Evolutionary conservation across 2,329 filamentous ascomycete genomes (phyloP).

Genomic region (Curvularia lunata): DNA sequence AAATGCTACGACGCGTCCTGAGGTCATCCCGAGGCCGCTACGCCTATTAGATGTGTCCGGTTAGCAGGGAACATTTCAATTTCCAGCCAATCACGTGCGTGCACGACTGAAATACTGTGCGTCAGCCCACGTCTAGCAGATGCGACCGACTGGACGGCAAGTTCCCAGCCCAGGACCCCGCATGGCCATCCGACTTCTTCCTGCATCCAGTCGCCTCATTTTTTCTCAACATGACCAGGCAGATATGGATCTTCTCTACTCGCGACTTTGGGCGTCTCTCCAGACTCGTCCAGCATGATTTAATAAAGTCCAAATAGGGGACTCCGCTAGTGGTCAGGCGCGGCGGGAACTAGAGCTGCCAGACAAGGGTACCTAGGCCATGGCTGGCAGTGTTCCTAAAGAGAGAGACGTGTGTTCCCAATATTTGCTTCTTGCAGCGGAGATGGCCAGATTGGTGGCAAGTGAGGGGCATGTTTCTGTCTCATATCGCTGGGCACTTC

Average conservation of each 20-base stretch:
- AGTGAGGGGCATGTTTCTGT: not conserved
- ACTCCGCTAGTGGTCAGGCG: constrained; percentile 19
- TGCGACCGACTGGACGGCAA: constrained; percentile 7
- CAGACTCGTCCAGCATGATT: constrained; percentile 6
- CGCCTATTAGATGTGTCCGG: constrained; percentile 3
- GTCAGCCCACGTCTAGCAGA: constrained; percentile 1
- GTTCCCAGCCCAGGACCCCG: not conserved
- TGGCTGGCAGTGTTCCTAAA: not conserved
- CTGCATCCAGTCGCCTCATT: not conserved
- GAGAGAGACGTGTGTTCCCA: not conserved
- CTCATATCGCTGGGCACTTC: not conserved
- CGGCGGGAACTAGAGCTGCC: constrained; percentile 23
- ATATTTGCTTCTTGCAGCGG: constrained; percentile 1
- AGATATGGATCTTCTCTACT: not conserved
- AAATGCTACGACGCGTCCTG: constrained; percentile 17
- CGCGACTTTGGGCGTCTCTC: not conserved
- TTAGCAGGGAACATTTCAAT: not conserved
- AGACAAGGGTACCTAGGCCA: constrained; percentile 4
- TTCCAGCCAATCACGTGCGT: constrained; percentile 14
- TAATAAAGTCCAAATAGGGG: constrained; percentile 14
- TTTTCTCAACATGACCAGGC: not conserved
- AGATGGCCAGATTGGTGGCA: not conserved
- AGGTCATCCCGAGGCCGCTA: constrained; percentile 12
- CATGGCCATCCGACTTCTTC: not conserved
- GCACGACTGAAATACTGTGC: constrained; percentile 13